Base-by-base conservation (phyloP, 2,329 filamentous ascomycete species). In the Ascochyta koolunga region DNA sequence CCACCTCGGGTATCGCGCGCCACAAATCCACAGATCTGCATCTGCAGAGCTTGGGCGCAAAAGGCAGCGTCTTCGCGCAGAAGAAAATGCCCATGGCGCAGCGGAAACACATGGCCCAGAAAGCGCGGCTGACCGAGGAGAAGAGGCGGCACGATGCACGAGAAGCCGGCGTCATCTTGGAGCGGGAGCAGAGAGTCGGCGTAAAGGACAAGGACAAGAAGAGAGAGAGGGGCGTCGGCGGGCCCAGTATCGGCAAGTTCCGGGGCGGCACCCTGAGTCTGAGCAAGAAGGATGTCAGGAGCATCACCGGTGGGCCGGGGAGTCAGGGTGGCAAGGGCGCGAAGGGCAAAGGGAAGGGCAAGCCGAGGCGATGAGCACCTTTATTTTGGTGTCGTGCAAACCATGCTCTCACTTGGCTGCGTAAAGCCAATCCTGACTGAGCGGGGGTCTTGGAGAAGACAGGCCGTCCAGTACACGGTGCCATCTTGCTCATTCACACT, bases 121-220 rank as follows among this genome's bases (percentile, higher is more conserved):
- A 92, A 46, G 84, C 84, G 19, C 79, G 73, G 1, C 76, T 80
- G 24, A 85, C 84, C 54, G 93, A 97, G 73, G 78, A 83, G 11
- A 89, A 83, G 78, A 79, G 93, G 45, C 81, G 93, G 32, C 81
- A 80, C 35, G 91, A 96, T 73, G 95, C 95, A 2, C 86, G 83
- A 68, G 93, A 98, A 80, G 96, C 93, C 66, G 95, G 93, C 5
- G 87, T 98, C 64, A 86, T 98, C 42, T 79, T 98, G 29, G 95
- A 98, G 79, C 82, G 80, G 57, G 72, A 68, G 52, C 69, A 74
- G 50, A 79, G 73, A 53, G 68, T 66, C 64, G 61, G 72, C 50
- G 68, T 73, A 70, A 77, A 83, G 75, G 80, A 86, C 59, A 79
- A 72, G 58, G 70, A 69, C 64, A 64, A 72, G 66, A 69, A 75